These are phyloP conservation scores for Erythrophleum ivorense DNA, from an alignment of 331 rosid genomes.

Conservation along the genomic window DNA sequence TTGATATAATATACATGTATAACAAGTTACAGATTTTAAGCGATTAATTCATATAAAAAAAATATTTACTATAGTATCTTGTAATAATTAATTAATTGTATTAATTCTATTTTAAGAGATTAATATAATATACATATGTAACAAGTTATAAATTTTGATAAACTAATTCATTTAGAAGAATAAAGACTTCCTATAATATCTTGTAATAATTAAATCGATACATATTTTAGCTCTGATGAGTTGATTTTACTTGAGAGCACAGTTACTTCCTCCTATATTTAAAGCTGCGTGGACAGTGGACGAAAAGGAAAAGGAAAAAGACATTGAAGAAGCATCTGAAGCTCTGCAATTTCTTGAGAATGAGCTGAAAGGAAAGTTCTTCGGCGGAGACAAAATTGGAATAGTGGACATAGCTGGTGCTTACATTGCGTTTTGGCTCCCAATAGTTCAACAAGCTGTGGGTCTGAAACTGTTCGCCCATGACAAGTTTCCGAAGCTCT, in stretches of 20 bases:
- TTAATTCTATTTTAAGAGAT: no score
- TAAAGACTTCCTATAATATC: no score
- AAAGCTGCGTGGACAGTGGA: conserved; percentile 40
- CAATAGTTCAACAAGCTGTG: conserved; percentile 42
- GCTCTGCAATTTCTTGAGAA: conserved; percentile 49
- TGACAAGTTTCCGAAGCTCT: conserved; percentile 56
- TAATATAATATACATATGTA: no score
- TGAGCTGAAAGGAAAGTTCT: conserved; percentile 56
- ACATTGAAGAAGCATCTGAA: conserved; percentile 46
- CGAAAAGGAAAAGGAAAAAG: conserved; percentile 50
- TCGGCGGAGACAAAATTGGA: conserved; percentile 65
- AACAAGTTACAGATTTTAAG: no score
- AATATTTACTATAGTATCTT: no score
- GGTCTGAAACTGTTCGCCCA: conserved; percentile 43
- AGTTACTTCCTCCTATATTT: conserved; percentile 38
- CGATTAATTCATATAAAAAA: no score
- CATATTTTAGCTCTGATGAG: background rate
- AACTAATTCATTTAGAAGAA: no score
- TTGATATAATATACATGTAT: no score
- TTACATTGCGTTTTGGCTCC: conserved; percentile 51
- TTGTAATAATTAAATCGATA: no score
- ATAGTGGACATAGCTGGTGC: conserved; percentile 61
- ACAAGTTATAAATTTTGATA: no score
- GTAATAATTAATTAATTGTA: no score
- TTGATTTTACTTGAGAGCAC: background rate